A percentile compares a stretch with the other conserved stretches of the same genome.
Conservation (phyloP, 495 filamentous ascomycete species). For the Penicillium maclennaniae region DNA sequence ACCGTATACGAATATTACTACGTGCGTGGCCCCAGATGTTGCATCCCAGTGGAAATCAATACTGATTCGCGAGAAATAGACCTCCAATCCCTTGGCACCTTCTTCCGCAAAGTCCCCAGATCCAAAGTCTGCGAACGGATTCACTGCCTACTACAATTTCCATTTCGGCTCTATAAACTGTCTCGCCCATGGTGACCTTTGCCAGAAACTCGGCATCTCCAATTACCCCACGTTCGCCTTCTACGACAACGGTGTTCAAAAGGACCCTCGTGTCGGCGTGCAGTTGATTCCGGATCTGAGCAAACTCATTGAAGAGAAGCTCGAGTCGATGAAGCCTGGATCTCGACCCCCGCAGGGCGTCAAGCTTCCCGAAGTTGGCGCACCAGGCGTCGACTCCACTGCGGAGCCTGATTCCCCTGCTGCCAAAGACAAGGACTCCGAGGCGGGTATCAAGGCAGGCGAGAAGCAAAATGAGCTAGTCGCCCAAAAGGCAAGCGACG, state of each 20-base stretch:
- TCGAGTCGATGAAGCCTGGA: conserved; percentile 76
- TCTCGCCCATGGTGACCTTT: conserved; percentile 71
- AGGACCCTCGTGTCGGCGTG: conserved; percentile 56
- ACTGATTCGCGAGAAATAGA: conserved; percentile 41
- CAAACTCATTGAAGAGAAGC: conserved; percentile 66
- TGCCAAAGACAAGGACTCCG: conserved; percentile 48
- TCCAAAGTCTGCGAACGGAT: conserved; percentile 55
- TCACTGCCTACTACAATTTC: conserved; percentile 79
- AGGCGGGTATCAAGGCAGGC: conserved; percentile 40
- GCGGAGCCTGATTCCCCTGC: conserved; percentile 43
- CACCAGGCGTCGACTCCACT: conserved; percentile 41
- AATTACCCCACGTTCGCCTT: conserved; percentile 73
- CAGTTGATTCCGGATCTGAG: conserved; percentile 60
- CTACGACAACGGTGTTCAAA: conserved; percentile 72
- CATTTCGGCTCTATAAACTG: conserved; percentile 86
- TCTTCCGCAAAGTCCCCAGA: conserved; percentile 41
- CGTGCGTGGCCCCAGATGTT: conserved; percentile 25
- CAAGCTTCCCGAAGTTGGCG: conserved; percentile 59
- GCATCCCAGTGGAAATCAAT: not conserved
- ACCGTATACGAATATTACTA: conserved; percentile 96
- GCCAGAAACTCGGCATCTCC: conserved; percentile 57
- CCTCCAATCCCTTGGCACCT: conserved; percentile 64
- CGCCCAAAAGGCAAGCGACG: conserved; percentile 26
- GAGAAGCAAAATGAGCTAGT: conserved; percentile 45
- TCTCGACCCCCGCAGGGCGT: conserved; percentile 63